phyloP scores from a whole-genome alignment of 495 filamentous ascomycete genomes.

The Jackrogersella minutella region DNA sequence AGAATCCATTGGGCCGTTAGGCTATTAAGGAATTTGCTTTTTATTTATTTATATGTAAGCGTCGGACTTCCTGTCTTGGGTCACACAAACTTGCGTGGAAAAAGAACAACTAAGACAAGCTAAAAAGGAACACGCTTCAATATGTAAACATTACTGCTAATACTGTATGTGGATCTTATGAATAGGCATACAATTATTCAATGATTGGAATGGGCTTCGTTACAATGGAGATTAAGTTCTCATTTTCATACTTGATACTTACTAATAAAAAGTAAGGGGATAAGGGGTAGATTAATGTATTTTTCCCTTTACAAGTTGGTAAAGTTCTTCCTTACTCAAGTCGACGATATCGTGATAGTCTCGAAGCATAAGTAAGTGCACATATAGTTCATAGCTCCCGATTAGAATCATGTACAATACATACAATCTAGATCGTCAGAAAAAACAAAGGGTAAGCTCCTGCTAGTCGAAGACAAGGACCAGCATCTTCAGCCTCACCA shows the following conservation, averaged over 20 bases:
- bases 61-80: conserved; percentile 26
- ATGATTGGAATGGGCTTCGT: conserved; percentile 4
- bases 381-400: not conserved
- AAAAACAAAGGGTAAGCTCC: conserved; percentile 11
- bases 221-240: not conserved
- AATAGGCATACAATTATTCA: no score
- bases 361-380: not conserved
- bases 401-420: not conserved
- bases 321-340: no score
- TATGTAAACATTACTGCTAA: no score
- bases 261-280: not conserved
- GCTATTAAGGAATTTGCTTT: conserved; percentile 35
- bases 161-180: no score
- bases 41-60: not conserved
- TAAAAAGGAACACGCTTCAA: conserved; percentile 13
- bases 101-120: conserved; percentile 26
- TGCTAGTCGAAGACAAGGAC: conserved; percentile 21
- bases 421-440: not conserved
- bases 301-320: no score
- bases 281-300: not conserved
- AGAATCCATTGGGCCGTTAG: conserved; percentile 8
- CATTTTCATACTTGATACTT: not conserved
- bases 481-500: conserved; percentile 44
- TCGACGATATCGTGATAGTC: not conserved
- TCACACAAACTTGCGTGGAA: conserved; percentile 11